These are phyloP conservation scores for Gamarada debralockiae DNA, from an alignment of 495 filamentous ascomycete genomes.

Conservation along the genomic window DNA sequence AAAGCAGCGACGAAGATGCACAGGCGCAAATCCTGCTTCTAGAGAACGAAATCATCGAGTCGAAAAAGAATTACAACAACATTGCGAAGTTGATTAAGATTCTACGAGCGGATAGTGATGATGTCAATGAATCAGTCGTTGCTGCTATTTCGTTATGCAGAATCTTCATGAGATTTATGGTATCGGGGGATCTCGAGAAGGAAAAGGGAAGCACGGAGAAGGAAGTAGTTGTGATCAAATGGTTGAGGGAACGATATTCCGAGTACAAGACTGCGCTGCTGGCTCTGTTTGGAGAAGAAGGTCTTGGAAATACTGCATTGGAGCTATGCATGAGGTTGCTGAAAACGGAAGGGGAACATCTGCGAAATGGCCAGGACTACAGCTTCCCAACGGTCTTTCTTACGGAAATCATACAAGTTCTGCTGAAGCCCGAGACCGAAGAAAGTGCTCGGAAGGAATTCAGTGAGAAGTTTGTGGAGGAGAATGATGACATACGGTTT, in stretches of 20 bases:
- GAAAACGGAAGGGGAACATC: conserved; percentile 66
- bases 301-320: conserved; percentile 55
- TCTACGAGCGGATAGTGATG: conserved; percentile 37
- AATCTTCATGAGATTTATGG: conserved; percentile 81
- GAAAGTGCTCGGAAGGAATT: conserved; percentile 65
- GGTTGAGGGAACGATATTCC: conserved; percentile 70
- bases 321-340: conserved; percentile 78
- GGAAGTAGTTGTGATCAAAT: conserved; percentile 68
- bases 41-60: conserved; percentile 75
- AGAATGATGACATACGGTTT: conserved; percentile 81
- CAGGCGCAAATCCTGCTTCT: conserved; percentile 61
- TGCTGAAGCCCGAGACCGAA: conserved; percentile 55
- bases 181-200: conserved; percentile 65
- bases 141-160: conserved; percentile 81
- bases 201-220: conserved; percentile 60
- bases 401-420: conserved; percentile 51
- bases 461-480: conserved; percentile 67
- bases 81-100: conserved; percentile 69
- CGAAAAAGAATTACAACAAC: conserved; percentile 88
- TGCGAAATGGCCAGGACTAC: conserved; percentile 54
- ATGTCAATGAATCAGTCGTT: conserved; percentile 42
- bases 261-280: conserved; percentile 62
- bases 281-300: conserved; percentile 48
- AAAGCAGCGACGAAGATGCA: conserved; percentile 41
- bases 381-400: conserved; percentile 64